Evolutionary conservation across 2,329 filamentous ascomycete genomes (phyloP).

Genomic region (Chaetomium olivaceum): DNA sequence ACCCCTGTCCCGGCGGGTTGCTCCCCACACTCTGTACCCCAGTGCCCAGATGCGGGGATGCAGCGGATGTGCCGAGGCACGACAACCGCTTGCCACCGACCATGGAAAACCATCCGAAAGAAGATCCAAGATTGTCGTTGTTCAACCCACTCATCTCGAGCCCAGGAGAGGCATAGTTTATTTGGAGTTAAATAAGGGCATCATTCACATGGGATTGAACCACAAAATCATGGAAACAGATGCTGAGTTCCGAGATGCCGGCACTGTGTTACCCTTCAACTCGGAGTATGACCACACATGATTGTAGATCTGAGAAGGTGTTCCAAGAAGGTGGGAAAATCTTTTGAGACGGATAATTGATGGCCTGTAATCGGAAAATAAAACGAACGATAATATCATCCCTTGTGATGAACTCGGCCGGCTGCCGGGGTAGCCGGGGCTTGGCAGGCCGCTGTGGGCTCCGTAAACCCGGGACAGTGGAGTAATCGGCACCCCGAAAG

Average conservation of each 20-base stretch:
- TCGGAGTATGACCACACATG: neutral
- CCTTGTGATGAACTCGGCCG: neutral
- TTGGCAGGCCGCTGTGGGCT: neutral
- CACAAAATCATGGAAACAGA: neutral
- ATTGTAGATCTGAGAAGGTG: neutral
- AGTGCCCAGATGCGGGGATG: conserved; percentile 15
- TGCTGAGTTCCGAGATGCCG: too few species aligned
- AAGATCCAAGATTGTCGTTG: neutral
- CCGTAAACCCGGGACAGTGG: neutral
- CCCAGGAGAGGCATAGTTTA: neutral
- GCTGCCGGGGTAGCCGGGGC: neutral
- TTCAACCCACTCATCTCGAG: neutral
- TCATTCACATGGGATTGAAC: neutral
- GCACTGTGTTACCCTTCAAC: neutral
- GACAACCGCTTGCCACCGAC: neutral
- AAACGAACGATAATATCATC: neutral
- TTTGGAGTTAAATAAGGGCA: neutral
- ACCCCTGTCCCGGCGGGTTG: neutral
- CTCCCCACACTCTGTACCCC: conserved; percentile 11
- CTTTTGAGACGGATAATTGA: neutral
- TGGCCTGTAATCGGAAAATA: neutral
- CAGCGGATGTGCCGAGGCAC: conserved; percentile 7
- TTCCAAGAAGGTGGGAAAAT: neutral
- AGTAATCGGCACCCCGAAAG: neutral
- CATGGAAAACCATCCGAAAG: neutral